phyloP scores from a whole-genome alignment of 345 rosid species.

The Cochlearia excelsa region DNA sequence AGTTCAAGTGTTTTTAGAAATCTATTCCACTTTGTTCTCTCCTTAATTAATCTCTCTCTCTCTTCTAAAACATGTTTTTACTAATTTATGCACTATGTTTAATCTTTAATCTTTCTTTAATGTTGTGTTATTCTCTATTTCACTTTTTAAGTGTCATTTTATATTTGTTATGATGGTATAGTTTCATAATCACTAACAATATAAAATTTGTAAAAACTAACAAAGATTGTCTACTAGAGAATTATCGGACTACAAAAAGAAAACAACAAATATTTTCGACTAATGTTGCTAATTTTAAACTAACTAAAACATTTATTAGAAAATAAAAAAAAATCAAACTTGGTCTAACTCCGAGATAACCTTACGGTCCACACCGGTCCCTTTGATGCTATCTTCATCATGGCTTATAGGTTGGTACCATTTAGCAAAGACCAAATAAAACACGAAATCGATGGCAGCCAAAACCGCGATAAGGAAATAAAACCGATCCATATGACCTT shows the following conservation, averaged over 20 bases:
- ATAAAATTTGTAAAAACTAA: conserved; percentile 8
- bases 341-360: conserved; percentile 17
- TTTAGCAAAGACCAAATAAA: conserved; percentile 60
- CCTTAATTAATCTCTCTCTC: conserved; percentile 9
- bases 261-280: no score
- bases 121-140: no score
- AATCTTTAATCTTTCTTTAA: conserved; percentile 9
- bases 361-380: conserved; percentile 11
- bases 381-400: conserved; percentile 36
- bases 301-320: neutral
- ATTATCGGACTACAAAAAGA: no score
- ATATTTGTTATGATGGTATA: neutral
- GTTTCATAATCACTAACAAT: neutral
- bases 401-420: conserved; percentile 73
- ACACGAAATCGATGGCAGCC: conserved; percentile 58
- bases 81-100: neutral
- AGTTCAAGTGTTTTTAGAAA: conserved; percentile 62
- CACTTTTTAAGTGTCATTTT: no score
- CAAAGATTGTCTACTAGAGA: neutral
- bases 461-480: conserved; percentile 62
- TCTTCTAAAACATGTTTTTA: neutral
- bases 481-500: conserved; percentile 76
- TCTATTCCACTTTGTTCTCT: conserved; percentile 60
- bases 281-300: conserved; percentile 1
- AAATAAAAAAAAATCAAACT: conserved; percentile 24